A percentile compares a stretch with the other conserved stretches of the same genome.
Evolutionary conservation across 2,329 filamentous ascomycete species (phyloP).

Genomic region (Fonsecaea pedrosoi): DNA sequence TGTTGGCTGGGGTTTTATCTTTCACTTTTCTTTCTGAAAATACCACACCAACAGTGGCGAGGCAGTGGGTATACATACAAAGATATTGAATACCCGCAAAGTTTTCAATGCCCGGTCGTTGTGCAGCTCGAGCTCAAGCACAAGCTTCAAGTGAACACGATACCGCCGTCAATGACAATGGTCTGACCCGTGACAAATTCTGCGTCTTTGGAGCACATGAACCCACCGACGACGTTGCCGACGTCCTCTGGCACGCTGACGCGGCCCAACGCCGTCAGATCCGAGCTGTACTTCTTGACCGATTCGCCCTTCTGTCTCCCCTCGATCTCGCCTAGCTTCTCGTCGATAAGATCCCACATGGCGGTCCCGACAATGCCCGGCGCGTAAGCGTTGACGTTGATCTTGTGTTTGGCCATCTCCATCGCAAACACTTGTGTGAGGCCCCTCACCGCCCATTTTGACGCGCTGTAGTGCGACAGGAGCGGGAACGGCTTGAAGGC

Average conservation of each 20-base stretch:
- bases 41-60: background rate
- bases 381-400: slow-evolving; percentile 71
- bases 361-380: slow-evolving; percentile 71
- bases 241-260: slow-evolving; percentile 69
- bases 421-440: slow-evolving; percentile 71
- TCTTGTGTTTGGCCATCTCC: slow-evolving; percentile 68
- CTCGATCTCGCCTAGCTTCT: slow-evolving; percentile 60
- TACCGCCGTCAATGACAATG: slow-evolving; percentile 66
- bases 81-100: background rate
- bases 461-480: slow-evolving; percentile 68
- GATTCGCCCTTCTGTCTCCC: slow-evolving; percentile 61
- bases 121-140: background rate
- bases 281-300: slow-evolving; percentile 61
- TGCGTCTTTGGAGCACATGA: slow-evolving; percentile 63
- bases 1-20: background rate
- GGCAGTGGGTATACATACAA: background rate
- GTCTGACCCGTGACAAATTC: slow-evolving; percentile 73
- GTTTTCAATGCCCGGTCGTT: too few relatives aligned
- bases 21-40: background rate
- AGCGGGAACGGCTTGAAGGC: slow-evolving; percentile 63
- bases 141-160: slow-evolving; percentile 50
- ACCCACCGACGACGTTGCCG: slow-evolving; percentile 64
- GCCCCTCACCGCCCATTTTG: slow-evolving; percentile 71
- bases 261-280: slow-evolving; percentile 64
- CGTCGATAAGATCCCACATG: slow-evolving; percentile 74